Percentiles rank a stretch among this genome's conserved stretches.
Evolutionary conservation across 2,329 filamentous ascomycete species (phyloP).

Genomic region (Hansfordia pulvinata): DNA sequence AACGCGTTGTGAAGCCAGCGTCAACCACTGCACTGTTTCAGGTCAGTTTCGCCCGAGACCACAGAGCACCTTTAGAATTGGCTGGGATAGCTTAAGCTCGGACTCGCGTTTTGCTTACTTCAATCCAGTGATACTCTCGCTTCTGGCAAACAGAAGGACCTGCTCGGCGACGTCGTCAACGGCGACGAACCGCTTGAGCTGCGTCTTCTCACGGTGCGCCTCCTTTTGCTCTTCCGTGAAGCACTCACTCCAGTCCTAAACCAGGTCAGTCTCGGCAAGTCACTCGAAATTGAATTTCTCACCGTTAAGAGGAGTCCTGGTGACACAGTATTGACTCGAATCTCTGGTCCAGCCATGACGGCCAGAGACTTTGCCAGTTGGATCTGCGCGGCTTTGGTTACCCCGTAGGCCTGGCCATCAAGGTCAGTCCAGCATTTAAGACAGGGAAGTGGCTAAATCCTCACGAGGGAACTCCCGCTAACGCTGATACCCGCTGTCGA

Average conservation of each 20-base stretch:
- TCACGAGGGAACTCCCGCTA: background rate
- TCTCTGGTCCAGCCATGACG: background rate
- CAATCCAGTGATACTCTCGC: background rate
- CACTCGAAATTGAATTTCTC: background rate
- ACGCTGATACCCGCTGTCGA: background rate
- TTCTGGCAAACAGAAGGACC: background rate
- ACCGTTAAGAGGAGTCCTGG: background rate
- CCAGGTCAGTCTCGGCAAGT: background rate
- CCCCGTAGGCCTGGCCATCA: background rate
- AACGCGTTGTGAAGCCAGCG: no score
- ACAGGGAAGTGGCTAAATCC: no score
- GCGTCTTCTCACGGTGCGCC: background rate
- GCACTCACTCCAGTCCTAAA: background rate
- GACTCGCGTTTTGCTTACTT: no score
- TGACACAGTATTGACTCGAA: background rate
- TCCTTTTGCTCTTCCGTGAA: background rate
- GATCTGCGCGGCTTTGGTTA: conserved; percentile 1
- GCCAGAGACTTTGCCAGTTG: background rate
- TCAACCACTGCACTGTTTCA: no score
- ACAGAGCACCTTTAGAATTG: no score
- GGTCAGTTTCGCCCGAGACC: no score
- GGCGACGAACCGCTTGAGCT: background rate
- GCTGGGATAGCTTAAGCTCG: no score
- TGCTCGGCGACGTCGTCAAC: conserved; percentile 1
- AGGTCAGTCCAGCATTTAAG: no score